Evolutionary conservation across 2,329 filamentous ascomycete genomes (phyloP), one percentile per base, ranked within the genome.

Genomic region (Neonectria coccinea): DNA sequence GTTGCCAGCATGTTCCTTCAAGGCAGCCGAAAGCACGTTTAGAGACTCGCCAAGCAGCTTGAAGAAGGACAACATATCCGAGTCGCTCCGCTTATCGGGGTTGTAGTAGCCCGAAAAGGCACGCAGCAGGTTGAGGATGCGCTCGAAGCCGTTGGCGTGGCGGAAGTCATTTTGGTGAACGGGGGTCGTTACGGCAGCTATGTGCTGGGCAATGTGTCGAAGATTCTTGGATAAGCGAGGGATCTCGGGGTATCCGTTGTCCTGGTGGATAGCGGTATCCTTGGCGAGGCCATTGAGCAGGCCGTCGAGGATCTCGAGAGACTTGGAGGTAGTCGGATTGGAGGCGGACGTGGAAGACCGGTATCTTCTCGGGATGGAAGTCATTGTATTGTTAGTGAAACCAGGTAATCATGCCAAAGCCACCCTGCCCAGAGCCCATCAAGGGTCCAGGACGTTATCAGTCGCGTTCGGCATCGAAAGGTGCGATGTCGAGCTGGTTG

Each of bases 1-100:
- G 79, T 98, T 99, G 20, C 94, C 95, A 51, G 91, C 85, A 78
- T 98, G 94, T 50, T 89, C 89, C 58, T 89, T 87, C 69, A 99
- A 86, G 14, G 89, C 89, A 52, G 91, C 90, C 1, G 92, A 90
- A 29, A 98, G 81, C 14, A 96, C 88, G 33, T 88, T 88, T 42
- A 96, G 82, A n/a, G 91, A 85, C 9, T 86, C 86, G 73, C 93
- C 88, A 18, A 97, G 82, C 18, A 95, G 82, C 64, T 87, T 85
- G 73, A 93, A 92, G 62, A 92, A 82, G 48, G 84, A 83, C 61
- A 83, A 81, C 76, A 90, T 92, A 65, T 93, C 89, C 50, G 87
- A 81, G 42, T 88, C 80, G 55, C 80, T 86, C 74, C 86, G 85
- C 74, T 86, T 88, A 61, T 82, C 82, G n/a, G 86, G 88, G 72